phyloP scores from a whole-genome alignment of 2,329 filamentous ascomycete species.

The Verticillium dahliae region DNA sequence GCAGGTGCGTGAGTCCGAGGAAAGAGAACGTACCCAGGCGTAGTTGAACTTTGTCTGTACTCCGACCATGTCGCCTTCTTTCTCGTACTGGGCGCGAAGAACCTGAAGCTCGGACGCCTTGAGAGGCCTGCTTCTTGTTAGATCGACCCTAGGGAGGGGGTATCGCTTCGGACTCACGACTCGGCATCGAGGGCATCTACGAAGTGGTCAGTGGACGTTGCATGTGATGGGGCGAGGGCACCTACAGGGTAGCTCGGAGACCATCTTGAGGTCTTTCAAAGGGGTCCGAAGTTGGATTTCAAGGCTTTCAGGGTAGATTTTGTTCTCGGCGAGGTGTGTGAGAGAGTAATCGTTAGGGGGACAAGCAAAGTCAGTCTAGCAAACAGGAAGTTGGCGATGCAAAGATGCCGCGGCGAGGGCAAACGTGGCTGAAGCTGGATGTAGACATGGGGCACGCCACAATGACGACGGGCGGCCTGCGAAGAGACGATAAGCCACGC shows the following conservation, averaged over 20 bases:
- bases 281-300: not conserved
- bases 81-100: slow-evolving; percentile 88
- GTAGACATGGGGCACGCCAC: not conserved
- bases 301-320: too few relatives aligned
- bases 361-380: not conserved
- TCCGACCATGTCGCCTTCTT: slow-evolving; percentile 93
- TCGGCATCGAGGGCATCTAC: slow-evolving; percentile 96
- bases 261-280: slow-evolving; percentile 27
- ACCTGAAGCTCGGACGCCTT: slow-evolving; percentile 90
- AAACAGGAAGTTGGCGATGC: not conserved
- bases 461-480: slow-evolving; percentile 1
- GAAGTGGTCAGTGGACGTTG: slow-evolving; percentile 9
- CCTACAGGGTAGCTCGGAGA: slow-evolving; percentile 43
- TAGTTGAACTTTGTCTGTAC: slow-evolving; percentile 99
- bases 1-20: not conserved
- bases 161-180: slow-evolving; percentile 50
- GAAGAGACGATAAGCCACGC: not conserved
- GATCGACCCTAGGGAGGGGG: not conserved
- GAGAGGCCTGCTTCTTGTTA: slow-evolving; percentile 56
- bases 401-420: not conserved
- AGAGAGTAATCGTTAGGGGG: too few relatives aligned
- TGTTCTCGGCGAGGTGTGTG: too few relatives aligned
- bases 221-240: slow-evolving; percentile 7
- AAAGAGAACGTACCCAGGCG: slow-evolving; percentile 67
- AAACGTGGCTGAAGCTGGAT: slow-evolving; percentile 2